Base-by-base conservation (phyloP, 148 eudicot species). In the Cornus controversa region DNA sequence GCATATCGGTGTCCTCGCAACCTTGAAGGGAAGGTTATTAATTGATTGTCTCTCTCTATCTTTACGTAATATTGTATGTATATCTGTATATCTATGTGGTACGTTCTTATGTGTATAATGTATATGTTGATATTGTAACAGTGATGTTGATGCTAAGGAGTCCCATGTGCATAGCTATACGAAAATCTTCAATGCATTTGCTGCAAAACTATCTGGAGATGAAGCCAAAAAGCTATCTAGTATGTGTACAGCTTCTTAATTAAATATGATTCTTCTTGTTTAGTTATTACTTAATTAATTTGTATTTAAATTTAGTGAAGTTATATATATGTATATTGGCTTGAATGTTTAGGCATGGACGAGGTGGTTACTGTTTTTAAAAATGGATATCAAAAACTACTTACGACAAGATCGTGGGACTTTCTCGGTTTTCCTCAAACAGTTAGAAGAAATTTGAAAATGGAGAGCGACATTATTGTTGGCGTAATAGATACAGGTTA, bases 371-470 rank as follows among this genome's bases (percentile, higher is more conserved):
- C 85, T 62, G 90, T 95, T 2, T 81, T 82, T 62, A 81, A 76
- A 23, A 95, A 93, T 75, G 82, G 58, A 70, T 87, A 95, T 65
- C 96, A 81, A 70, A 85, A 87, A 80, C 81, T 93, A 37, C 96
- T 91, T 74, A 95, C 98, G 2, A 95, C 98, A 71, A 90, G 75
- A 72, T 95, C 98, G 10, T 95, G 98, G 97, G 97, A 93, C 26
- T 95, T 93, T 67, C 78, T 95, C 45, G 92, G 98, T 0, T 76
- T 95, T 20, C 89, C 91, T 60, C 81, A 54, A 62, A 76, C 88
- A 34, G 88, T 96, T 16, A 87, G 70, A 80, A 92, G 97, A 77
- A 85, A 83, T 54, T 69, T 85, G 26, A 78, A 85, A 72, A 69
- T 66, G 1, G 98, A 95, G 86, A 89, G 85, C 76, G 75, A 90